Evolutionary conservation across 768 basidiomycete genomes (phyloP), one percentile per base, ranked within the genome.

Genomic region (Coprinopsis marcescibilis): DNA sequence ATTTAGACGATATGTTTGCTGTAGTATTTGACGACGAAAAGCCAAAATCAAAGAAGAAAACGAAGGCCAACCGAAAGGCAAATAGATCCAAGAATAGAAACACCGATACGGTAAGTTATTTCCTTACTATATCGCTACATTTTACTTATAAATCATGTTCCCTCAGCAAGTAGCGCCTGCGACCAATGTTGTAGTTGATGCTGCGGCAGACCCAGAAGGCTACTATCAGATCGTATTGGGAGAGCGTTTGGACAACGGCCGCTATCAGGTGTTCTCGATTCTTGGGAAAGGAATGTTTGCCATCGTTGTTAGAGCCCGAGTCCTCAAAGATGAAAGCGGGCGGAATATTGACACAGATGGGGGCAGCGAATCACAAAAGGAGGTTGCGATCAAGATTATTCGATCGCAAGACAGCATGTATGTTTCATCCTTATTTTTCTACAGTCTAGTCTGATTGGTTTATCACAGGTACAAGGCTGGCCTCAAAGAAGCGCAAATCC

Each of bases 241-340:
- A 35, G 96, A 99, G 65, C 83, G 91, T 49, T 73, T 99, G 14
- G 94, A 96, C 58, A 80, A 83, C 21, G 93, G 89, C 4, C 79
- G 87, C 33, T 99, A 98, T 61, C 91, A 96, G 62, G 91, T 99
- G 8, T 93, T 88, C 55, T 91, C 90, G 39, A 89, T 81, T 39
- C 73, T 98, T n/a, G 96, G 96, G 14, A 94, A 95, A 62, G 96
- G 96, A 39, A 99, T 99, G 95, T 99, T 98, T 62, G 92, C 93
- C 39, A 91, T 89, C 46, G 96, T 99, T 41, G 92, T 97, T 21
- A 80, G 89, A 37, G 95, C 94, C 7, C 81, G 90, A 25, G 76
- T 92, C 8, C 69, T 94, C 35, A 69, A 83, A 65, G 71, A 73
- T 42, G 85, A 87, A 26, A 54, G 72, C 29, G 76, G 80, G 32